phyloP scores from a whole-genome alignment of 164 flowering plant species.

The Malania oleifera region DNA sequence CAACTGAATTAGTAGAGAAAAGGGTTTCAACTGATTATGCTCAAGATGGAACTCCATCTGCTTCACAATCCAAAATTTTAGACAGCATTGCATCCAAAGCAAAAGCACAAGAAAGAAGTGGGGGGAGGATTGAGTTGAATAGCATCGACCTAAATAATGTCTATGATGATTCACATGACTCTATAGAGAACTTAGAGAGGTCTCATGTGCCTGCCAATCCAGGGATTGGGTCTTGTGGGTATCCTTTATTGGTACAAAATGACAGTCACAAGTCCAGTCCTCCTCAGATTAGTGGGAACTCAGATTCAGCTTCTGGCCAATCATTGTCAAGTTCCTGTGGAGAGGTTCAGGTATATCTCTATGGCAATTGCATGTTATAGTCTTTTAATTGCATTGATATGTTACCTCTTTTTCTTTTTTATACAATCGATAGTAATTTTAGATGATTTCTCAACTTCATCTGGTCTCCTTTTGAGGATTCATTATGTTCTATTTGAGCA shows the following conservation, averaged over 20 bases:
- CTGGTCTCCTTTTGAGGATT: too few species aligned
- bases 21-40: slow-evolving; percentile 12
- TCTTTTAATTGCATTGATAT: not conserved
- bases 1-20: slow-evolving; percentile 23
- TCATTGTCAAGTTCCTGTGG: slow-evolving; percentile 92
- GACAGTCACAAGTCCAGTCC: slow-evolving; percentile 60
- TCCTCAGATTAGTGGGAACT: slow-evolving; percentile 79
- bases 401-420: too few species aligned
- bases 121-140: slow-evolving; percentile 32
- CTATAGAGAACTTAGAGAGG: slow-evolving; percentile 37
- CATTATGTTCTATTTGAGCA: too few species aligned
- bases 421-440: too few species aligned
- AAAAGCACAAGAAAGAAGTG: slow-evolving; percentile 17
- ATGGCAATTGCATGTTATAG: not conserved
- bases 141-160: slow-evolving; percentile 71
- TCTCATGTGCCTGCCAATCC: slow-evolving; percentile 25
- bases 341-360: slow-evolving; percentile 63
- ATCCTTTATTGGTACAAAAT: slow-evolving; percentile 43
- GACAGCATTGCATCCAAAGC: slow-evolving; percentile 21
- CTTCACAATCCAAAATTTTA: slow-evolving; percentile 14
- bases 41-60: slow-evolving; percentile 16
- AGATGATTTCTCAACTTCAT: too few species aligned
- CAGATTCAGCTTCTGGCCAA: slow-evolving; percentile 73
- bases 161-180: slow-evolving; percentile 62
- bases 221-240: slow-evolving; percentile 27